Evolutionary conservation across 2,329 filamentous ascomycete species (phyloP), one percentile per base, ranked within the genome.

Genomic region (Microcera coccophila): DNA sequence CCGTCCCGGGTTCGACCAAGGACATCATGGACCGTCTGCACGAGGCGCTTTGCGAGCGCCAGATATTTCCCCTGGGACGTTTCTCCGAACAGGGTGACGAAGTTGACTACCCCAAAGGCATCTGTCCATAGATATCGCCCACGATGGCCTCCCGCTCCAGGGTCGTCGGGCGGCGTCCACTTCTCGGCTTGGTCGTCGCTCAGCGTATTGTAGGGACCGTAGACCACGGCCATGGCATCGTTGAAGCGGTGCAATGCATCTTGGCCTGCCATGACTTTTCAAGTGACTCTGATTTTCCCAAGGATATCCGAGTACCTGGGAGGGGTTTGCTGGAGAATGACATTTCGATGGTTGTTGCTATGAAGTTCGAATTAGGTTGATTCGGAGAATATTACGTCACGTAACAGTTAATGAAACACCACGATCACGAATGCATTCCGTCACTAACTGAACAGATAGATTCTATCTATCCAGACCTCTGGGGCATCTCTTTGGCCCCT

Each of bases 81-180:
- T 46, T 74, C 68, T 5, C 62, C 62, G 47, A 72, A 66, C 3
- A 82, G 65, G 3, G 78, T 81, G 32, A 81, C 58, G 48, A 82
- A 72, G 55, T 81, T 79, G 45, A 81, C 51, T 7, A 82, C 72
- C 4, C 76, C 78, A 52, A 81, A 81, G 1, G 77, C 75, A 49
- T 81, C 78, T 1, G 75, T 80, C 78, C 77, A 81, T 17, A 81
- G 68, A 53, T 81, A 81, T 14, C 78, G 71, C 16, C 78, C 78
- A n/a, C 65, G 66, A 50, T 79, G 75, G 10, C 76, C 77, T 5
- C 74, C 76, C 1, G 75, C 70, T 20, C 66, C 68, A 2, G 67
- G 67, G n/a, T 55, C 47, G 2, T 54, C 43, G 0, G 76, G 75
- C 2, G 74, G 74, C 1, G 44, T 65, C 77, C 76, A 81, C 4